Conservation (phyloP, 345 rosid species). For the Microcos paniculata region DNA sequence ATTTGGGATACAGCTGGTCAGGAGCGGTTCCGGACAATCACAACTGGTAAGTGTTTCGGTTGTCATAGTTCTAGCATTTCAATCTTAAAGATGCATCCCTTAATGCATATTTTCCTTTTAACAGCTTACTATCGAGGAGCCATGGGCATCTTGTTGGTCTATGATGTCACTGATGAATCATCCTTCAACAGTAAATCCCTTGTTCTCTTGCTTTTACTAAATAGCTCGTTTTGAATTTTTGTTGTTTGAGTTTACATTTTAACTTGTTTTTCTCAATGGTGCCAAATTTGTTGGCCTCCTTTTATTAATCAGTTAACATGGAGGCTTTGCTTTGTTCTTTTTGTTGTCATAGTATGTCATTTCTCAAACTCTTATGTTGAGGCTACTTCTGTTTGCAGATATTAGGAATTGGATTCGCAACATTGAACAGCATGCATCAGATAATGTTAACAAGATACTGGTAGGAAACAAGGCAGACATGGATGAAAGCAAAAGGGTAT, state of each 20-base stretch:
- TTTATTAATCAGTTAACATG: not conserved
- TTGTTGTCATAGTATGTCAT: not conserved
- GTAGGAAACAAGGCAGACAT: conserved; percentile 99
- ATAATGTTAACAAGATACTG: conserved; percentile 93
- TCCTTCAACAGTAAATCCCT: conserved; percentile 71
- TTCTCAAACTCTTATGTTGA: conserved; percentile 15
- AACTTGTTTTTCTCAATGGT: not conserved
- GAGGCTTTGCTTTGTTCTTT: conserved; percentile 12
- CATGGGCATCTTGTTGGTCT: conserved; percentile 88
- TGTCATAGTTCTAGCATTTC: not conserved
- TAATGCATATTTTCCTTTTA: conserved; percentile 5
- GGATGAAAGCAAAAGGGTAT: conserved; percentile 99
- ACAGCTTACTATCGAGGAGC: conserved; percentile 94
- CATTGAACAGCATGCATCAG: conserved; percentile 98
- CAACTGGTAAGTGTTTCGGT: conserved; percentile 57
- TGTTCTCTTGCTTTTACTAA: conserved; percentile 17
- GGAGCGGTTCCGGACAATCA: conserved; percentile 85
- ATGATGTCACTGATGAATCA: conserved; percentile 91
- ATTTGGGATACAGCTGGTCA: conserved; percentile 97
- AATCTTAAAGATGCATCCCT: not conserved
- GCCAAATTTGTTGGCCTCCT: not conserved
- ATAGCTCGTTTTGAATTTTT: conserved; percentile 1
- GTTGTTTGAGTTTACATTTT: not conserved
- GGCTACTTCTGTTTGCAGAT: conserved; percentile 53
- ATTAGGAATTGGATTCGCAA: conserved; percentile 99